Base-by-base conservation (phyloP, 805 yeast genomes). In the Candida hungchunana region DNA sequence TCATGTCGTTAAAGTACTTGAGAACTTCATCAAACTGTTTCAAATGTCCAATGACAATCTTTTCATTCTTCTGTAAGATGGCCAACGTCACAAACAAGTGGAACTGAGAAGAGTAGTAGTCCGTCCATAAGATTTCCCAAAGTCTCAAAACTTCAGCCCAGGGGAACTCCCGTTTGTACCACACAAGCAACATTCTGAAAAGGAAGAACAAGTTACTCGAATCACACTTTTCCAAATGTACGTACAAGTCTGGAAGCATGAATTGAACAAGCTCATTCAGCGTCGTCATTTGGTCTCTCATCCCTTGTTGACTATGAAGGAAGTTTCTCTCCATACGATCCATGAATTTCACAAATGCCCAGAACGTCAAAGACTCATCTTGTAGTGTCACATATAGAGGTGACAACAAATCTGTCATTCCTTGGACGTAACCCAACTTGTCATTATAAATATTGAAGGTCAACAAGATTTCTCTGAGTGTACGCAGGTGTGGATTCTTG, bases 121-220 rank as follows among this genome's bases (percentile, higher is more conserved):
- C 90, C 0, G 97, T 90, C 79, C 93, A 86, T 31, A 93, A 65
- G 4, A 83, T 78, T 54, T 90, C 98, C 97, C 97, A 90, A n/a
- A 90, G 67, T 19, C 73, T 66, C 53, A 83, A 63, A 1, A 86
- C 83, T 36, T 85, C 85, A 31, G 74, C 75, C 73, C 90, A 84
- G 18, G 71, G 73, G 44, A 93, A 81, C 53, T 93, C 98, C 32
- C 98, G 75, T 58, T 93, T 93, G 57, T 75, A 93, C 96, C 96
- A 89, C 3, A 93, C 97, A 26, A 93, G 66, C 12, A 93, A 63
- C 97, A 93, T 90, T 42, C 97, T 68, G 67, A 93, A 93, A 51
- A 89, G 88, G 68, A 93, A 93, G 56, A 93, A 93, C 43, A 93
- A 69, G 55, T 93, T 89, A 20, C 80, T 83, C 3, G 96, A 81